phyloP scores from a whole-genome alignment of 345 rosid genomes.

The Dimocarpus longan region DNA sequence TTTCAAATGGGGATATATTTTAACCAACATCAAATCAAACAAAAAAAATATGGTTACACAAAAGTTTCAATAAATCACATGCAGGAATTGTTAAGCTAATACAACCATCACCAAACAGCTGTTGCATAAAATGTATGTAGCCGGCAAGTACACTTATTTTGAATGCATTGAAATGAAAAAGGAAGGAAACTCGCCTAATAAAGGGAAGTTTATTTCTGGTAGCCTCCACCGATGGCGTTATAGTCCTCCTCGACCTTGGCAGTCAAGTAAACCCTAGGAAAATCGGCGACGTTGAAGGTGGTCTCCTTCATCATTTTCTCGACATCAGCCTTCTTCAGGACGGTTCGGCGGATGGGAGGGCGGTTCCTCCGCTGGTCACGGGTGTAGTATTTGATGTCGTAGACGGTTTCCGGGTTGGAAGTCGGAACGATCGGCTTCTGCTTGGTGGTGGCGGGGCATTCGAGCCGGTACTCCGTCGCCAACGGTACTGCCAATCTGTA shows the following conservation, averaged over 20 bases:
- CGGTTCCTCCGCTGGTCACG: slow-evolving; percentile 94
- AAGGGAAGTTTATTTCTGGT: slow-evolving; percentile 14
- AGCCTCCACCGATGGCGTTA: slow-evolving; percentile 35
- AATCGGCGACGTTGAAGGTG: slow-evolving; percentile 62
- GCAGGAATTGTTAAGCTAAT: slow-evolving; percentile 5
- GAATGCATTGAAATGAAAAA: not conserved
- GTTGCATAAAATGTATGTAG: slow-evolving; percentile 18
- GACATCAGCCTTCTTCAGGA: slow-evolving; percentile 72
- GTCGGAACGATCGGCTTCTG: slow-evolving; percentile 62
- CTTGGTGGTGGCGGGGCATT: slow-evolving; percentile 72
- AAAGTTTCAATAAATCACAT: not conserved
- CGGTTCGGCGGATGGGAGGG: slow-evolving; percentile 68
- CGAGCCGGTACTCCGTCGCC: slow-evolving; percentile 71
- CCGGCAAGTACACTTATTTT: slow-evolving; percentile 29
- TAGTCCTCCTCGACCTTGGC: slow-evolving; percentile 66
- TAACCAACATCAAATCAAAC: not conserved
- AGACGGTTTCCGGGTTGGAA: slow-evolving; percentile 85
- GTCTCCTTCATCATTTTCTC: slow-evolving; percentile 78
- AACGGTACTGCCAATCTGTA: slow-evolving; percentile 57
- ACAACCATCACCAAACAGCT: slow-evolving; percentile 28
- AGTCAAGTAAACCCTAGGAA: slow-evolving; percentile 79
- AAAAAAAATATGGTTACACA: no score
- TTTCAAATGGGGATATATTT: not conserved
- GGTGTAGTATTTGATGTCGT: slow-evolving; percentile 72
- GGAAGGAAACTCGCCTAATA: slow-evolving; percentile 4